Evolutionary conservation across 2,329 filamentous ascomycete genomes (phyloP), one percentile per base, ranked within the genome.

Genomic region (Ascochyta viciae-villosae): DNA sequence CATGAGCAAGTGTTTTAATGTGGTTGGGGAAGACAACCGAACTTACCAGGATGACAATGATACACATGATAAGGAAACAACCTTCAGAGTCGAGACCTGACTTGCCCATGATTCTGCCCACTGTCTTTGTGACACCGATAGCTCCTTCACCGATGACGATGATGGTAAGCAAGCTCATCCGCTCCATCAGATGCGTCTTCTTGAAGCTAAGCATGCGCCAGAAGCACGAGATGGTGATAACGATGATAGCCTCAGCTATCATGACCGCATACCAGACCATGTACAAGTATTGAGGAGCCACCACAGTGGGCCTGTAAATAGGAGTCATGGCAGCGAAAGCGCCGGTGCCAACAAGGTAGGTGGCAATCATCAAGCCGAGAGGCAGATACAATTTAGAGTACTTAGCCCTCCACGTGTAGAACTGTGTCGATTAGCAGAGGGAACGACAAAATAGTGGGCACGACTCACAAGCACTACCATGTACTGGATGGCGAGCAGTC

Each of bases 91-190:
- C 68, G 7, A 75, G 54, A 3, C 73, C 73, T 31, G 62, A 63
- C 50, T 76, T 75, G 2, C 74, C 72, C 74, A 76, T 75, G 47
- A 75, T 62, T 34, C 66, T 66, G 5, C 66, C 65, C 16, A 88
- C 83, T 33, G 81, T 81, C 66, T 82, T 81, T 23, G 81, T 82
- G 26, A 88, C 76, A n/a, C 84, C 82, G 35, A 88, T 86, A 15
- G 87, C 83, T 46, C 86, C 86, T 65, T 89, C 87, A 13, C 87
- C 87, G 54, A 89, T 82, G 52, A 89, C 85, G 57, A 89, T 87
- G 43, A 89, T 78, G 0, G 86, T 89, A 51, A 89, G 76, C 2
- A 88, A 77, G 12, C 82, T 83, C 81, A 89, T 83, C 9, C 87
- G 81, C 64, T 87, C 84, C 65, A 86, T 85, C 50, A 89, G 71